A percentile compares a stretch with the other conserved stretches of the same genome.
phyloP scores from a whole-genome alignment of 371 early-diverging fungal genomes.

The Syncephalastrum contaminatum region DNA sequence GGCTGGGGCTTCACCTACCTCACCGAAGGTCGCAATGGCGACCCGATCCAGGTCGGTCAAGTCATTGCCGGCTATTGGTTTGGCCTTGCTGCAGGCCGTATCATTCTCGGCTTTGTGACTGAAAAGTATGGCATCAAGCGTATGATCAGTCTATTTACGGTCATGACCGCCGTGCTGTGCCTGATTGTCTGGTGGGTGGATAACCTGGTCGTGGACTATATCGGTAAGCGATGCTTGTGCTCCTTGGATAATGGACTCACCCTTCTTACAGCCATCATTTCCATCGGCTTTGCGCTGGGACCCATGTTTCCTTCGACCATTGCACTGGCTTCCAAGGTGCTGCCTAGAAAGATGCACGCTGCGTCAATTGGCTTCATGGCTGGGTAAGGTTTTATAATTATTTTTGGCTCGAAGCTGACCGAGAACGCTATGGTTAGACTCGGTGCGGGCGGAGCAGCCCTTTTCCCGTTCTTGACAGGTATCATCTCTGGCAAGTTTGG shows the following conservation, averaged over 20 bases:
- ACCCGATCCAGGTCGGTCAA: slow-evolving; percentile 20
- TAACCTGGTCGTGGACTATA: slow-evolving; percentile 17
- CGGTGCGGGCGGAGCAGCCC: slow-evolving; percentile 30
- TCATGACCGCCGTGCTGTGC: slow-evolving; percentile 9
- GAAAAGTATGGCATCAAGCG: slow-evolving; percentile 29
- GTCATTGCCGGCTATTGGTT: slow-evolving; percentile 39
- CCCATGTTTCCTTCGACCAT: slow-evolving; percentile 37
- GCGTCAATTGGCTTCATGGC: slow-evolving; percentile 35
- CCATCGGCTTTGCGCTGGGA: slow-evolving; percentile 24
- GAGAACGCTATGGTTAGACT: slow-evolving; percentile 8
- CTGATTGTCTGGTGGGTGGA: slow-evolving; percentile 13
- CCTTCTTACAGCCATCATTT: slow-evolving; percentile 13
- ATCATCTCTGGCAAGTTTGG: slow-evolving; percentile 22
- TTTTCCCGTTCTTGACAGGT: slow-evolving; percentile 32
- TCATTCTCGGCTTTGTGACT: slow-evolving; percentile 29
- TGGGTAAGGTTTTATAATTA: slow-evolving; percentile 18
- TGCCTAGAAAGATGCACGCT: slow-evolving; percentile 27
- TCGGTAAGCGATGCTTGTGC: slow-evolving; percentile 13
- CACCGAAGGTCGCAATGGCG: slow-evolving; percentile 22
- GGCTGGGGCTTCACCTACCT: slow-evolving; percentile 34
- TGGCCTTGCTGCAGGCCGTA: slow-evolving; percentile 27
- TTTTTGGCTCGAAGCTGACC: too few relatives aligned
- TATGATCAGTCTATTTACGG: slow-evolving; percentile 20
- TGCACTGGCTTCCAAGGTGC: slow-evolving; percentile 27
- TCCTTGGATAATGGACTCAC: not conserved